These are phyloP conservation scores for Papiliotrema nemorosa DNA, from an alignment of 1,284 basidiomycete genomes.

Conservation along the genomic window DNA sequence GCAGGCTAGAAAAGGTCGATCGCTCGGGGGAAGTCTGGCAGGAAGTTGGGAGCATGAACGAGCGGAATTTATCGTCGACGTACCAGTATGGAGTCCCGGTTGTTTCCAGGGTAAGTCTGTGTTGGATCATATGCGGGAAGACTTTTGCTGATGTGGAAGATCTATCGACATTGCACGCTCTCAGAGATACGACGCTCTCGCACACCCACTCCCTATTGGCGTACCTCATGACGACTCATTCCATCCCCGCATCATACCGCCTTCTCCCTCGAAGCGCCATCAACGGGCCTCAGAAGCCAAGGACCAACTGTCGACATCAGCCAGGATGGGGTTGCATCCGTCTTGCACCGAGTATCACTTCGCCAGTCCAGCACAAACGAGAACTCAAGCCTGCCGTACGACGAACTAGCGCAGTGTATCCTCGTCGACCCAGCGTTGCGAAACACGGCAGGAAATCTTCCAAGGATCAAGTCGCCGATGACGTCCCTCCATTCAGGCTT, in stretches of 20 bases:
- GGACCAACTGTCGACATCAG: constrained; percentile 3
- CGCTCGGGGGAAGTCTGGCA: constrained; percentile 16
- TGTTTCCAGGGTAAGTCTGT: constrained; percentile 44
- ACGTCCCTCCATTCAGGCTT: constrained; percentile 2
- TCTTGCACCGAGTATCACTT: constrained; percentile 5
- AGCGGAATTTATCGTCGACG: constrained; percentile 47
- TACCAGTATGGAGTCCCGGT: constrained; percentile 46
- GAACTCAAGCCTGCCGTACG: constrained; percentile 18
- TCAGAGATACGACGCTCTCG: constrained; percentile 46
- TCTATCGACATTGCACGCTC: constrained; percentile 45
- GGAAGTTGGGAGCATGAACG: constrained; percentile 35
- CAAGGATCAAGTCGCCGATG: not conserved
- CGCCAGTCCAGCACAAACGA: constrained; percentile 4
- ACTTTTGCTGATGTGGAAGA: constrained; percentile 20
- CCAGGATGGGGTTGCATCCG: constrained; percentile 21
- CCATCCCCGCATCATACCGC: constrained; percentile 39
- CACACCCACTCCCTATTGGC: constrained; percentile 43
- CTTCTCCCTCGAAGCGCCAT: constrained; percentile 32
- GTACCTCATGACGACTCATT: constrained; percentile 34
- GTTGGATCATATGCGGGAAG: not conserved
- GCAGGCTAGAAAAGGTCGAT: constrained; percentile 1
- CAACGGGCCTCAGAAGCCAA: not conserved
- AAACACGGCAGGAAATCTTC: not conserved
- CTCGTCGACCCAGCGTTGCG: not conserved
- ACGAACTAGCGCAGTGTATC: constrained; percentile 26